Conservation (phyloP, 768 basidiomycete genomes). For the Termitomyces sp. region DNA sequence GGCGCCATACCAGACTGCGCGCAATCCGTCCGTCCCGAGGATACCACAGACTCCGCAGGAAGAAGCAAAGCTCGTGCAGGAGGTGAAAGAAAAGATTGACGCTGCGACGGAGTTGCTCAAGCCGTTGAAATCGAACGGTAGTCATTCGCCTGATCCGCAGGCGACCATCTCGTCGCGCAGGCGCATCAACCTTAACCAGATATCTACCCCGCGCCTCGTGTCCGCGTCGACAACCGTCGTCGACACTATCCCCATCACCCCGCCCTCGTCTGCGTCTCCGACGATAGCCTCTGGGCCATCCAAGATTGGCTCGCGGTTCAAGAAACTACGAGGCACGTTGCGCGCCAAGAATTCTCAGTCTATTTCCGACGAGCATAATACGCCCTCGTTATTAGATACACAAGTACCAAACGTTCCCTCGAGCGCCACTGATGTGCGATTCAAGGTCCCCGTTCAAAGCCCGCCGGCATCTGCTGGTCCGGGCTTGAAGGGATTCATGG, state of each 20-base stretch:
- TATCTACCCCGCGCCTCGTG: conserved; percentile 59
- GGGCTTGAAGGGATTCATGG: conserved; percentile 76
- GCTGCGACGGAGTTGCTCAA: conserved; percentile 61
- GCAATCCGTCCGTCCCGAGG: conserved; percentile 37
- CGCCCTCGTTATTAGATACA: conserved; percentile 36
- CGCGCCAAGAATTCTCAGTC: conserved; percentile 40
- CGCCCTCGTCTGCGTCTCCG: conserved; percentile 38
- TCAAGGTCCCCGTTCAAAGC: conserved; percentile 49
- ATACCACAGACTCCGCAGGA: conserved; percentile 40
- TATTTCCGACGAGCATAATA: conserved; percentile 40
- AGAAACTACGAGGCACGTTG: conserved; percentile 63
- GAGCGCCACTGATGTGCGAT: conserved; percentile 48
- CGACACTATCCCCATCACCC: conserved; percentile 46
- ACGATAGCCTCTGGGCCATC: conserved; percentile 38
- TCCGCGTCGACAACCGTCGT: conserved; percentile 67
- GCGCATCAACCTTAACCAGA: conserved; percentile 56
- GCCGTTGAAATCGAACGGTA: conserved; percentile 33
- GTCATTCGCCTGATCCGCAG: conserved; percentile 26
- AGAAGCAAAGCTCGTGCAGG: conserved; percentile 50
- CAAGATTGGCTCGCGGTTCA: conserved; percentile 70
- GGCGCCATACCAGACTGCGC: conserved; percentile 30
- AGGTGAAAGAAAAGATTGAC: conserved; percentile 63
- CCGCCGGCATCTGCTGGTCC: conserved; percentile 72
- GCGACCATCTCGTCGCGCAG: conserved; percentile 45
- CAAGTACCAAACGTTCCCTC: conserved; percentile 28